Conservation (phyloP, 2,329 filamentous ascomycete species). For the Colletotrichum euphorbiae region DNA sequence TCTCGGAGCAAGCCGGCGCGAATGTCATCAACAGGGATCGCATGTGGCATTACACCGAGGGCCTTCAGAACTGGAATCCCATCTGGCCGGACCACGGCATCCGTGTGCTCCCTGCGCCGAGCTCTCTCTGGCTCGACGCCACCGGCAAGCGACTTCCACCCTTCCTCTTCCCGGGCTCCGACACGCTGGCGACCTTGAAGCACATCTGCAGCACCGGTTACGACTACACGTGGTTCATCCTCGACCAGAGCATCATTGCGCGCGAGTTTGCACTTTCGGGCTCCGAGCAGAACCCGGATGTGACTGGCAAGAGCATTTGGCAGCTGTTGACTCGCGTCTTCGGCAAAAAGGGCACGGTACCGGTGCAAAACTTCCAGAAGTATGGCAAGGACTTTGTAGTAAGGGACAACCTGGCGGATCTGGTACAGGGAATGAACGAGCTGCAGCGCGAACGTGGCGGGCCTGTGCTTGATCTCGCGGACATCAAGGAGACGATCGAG, state of each 20-base stretch:
- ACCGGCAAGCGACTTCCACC: constrained; percentile 68
- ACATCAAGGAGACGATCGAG: constrained; percentile 61
- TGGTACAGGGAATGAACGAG: constrained; percentile 70
- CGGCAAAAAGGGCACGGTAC: constrained; percentile 62
- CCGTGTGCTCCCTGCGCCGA: constrained; percentile 69
- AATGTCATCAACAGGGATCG: constrained; percentile 69
- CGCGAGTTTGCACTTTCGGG: constrained; percentile 72
- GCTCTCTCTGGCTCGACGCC: constrained; percentile 72
- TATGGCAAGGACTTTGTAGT: constrained; percentile 71
- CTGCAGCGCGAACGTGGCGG: constrained; percentile 60
- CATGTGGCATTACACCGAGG: constrained; percentile 77
- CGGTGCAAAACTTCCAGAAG: constrained; percentile 69
- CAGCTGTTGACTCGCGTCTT: constrained; percentile 63
- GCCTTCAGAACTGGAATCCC: constrained; percentile 70
- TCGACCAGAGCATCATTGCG: constrained; percentile 69
- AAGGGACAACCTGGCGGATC: constrained; percentile 64
- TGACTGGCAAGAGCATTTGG: constrained; percentile 68
- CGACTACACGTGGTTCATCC: constrained; percentile 73
- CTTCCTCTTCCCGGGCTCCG: constrained; percentile 66
- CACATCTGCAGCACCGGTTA: constrained; percentile 71
- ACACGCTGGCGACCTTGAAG: constrained; percentile 68
- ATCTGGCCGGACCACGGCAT: constrained; percentile 73
- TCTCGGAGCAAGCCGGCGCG: constrained; percentile 64
- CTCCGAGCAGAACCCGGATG: constrained; percentile 72
- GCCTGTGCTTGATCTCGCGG: constrained; percentile 58